Evolutionary conservation across 2,329 filamentous ascomycete genomes (phyloP), one percentile per base, ranked within the genome.

Genomic region (Emmonsia crescens): DNA sequence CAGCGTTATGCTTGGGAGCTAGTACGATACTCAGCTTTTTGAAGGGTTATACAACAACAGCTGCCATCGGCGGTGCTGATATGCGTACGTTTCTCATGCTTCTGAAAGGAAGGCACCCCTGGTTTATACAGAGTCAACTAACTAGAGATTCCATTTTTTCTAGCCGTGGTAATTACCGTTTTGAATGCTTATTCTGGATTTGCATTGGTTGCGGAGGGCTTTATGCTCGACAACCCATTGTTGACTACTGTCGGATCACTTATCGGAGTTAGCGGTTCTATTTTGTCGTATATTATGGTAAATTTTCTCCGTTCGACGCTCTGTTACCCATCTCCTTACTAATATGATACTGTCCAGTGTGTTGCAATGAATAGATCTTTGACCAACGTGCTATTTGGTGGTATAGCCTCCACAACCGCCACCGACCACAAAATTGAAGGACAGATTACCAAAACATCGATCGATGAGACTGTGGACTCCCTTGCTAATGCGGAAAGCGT

Each of bases 161-260:
- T 65, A 82, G 79, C 88, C 16, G 90, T 95, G 5, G 89, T 94
- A 38, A 95, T 95, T 65, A 95, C 90, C 0, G 91, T 96, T 0
- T 76, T 96, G 24, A 96, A 96, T 68, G 91, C 91, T 0, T 96
- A 96, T 72, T 93, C 89, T 56, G 91, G 91, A 14, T 96, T 96
- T 62, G 91, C 91, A 0, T 81, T 96, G 2, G 90, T 96, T 0
- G 91, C 91, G 0, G 91, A 96, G 74, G 91, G 91, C 0, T 87
- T 96, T 72, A 96, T 96, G 91, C 80, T 96, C 16, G 86, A 94
- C 67, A 96, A 95, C 63, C 85, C 91, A 0, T 80, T 96, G 0
- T 80, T 96, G 0, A 95, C 90, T 0, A 91, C 88, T 0, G 88
- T 96, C 2, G 91, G 91, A 2, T 89, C 90, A 0, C 79, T 96